phyloP scores from a whole-genome alignment of 2,329 filamentous ascomycete species.

The Tolypocladium sp. region DNA sequence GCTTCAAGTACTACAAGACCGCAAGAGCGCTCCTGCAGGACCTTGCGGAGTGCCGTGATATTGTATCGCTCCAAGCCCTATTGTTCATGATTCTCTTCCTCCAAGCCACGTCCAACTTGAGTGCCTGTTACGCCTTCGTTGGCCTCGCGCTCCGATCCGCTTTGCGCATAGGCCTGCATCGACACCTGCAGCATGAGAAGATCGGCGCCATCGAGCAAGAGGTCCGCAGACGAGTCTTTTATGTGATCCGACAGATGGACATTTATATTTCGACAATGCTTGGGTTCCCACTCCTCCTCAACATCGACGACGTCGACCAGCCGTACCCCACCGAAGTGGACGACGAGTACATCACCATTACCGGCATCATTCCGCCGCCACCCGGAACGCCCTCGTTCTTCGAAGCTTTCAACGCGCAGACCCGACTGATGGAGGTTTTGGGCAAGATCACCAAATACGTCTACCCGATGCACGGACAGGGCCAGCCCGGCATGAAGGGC shows the following conservation, averaged over 20 bases:
- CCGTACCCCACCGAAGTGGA: slow-evolving; percentile 55
- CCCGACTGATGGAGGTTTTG: slow-evolving; percentile 53
- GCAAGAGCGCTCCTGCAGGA: slow-evolving; percentile 58
- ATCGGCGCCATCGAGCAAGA: slow-evolving; percentile 56
- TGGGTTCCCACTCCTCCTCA: slow-evolving; percentile 55
- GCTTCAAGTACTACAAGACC: slow-evolving; percentile 65
- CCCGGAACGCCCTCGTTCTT: slow-evolving; percentile 49
- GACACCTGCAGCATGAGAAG: slow-evolving; percentile 55
- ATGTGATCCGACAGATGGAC: slow-evolving; percentile 61
- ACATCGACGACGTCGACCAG: slow-evolving; percentile 58
- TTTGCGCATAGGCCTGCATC: slow-evolving; percentile 70
- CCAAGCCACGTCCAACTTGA: slow-evolving; percentile 69
- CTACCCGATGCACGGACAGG: slow-evolving; percentile 52
- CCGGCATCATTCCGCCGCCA: slow-evolving; percentile 45
- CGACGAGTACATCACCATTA: slow-evolving; percentile 56
- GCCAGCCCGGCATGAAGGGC: slow-evolving; percentile 34
- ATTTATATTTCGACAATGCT: slow-evolving; percentile 60
- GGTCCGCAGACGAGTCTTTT: slow-evolving; percentile 55
- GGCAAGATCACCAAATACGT: slow-evolving; percentile 56
- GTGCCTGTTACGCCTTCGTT: slow-evolving; percentile 71
- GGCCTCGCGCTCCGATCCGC: slow-evolving; percentile 69
- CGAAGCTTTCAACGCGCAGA: slow-evolving; percentile 58
- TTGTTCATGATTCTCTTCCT: slow-evolving; percentile 75
- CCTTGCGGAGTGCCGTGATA: slow-evolving; percentile 61
- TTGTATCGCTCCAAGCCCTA: slow-evolving; percentile 65